Percentiles rank a stretch among this genome's conserved stretches.
Evolutionary conservation across 2,329 filamentous ascomycete genomes (phyloP).

Genomic region (Magnaporthiopsis poae): DNA sequence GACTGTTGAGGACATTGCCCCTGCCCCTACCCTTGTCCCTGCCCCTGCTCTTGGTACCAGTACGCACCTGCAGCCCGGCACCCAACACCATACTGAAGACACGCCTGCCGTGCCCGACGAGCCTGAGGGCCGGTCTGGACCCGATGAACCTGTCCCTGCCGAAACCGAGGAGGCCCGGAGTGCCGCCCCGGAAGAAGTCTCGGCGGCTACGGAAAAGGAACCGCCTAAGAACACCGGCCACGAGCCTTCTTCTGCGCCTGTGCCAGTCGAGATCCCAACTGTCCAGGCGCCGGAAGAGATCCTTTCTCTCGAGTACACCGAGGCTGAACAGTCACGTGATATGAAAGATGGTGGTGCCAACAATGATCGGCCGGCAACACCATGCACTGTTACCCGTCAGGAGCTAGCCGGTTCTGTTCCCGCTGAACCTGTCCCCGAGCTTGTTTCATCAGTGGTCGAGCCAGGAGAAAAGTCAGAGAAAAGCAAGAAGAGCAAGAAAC

Average conservation of each 20-base stretch:
- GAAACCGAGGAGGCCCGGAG: too few species aligned
- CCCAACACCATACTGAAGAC: not conserved
- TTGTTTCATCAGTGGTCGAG: not conserved
- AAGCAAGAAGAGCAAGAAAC: slow-evolving; percentile 17
- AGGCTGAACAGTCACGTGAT: not conserved
- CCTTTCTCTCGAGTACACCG: not conserved
- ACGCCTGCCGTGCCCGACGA: not conserved
- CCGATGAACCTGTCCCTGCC: too few species aligned
- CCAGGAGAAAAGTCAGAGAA: slow-evolving; percentile 26
- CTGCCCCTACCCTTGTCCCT: not conserved
- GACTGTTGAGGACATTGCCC: not conserved
- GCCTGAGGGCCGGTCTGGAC: not conserved
- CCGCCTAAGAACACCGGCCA: too few species aligned
- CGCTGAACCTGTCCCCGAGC: not conserved
- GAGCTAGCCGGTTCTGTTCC: not conserved
- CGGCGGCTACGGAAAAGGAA: too few species aligned
- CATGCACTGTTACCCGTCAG: not conserved
- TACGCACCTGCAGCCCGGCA: not conserved
- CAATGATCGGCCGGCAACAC: not conserved
- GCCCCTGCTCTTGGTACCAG: not conserved
- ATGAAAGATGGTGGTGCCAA: not conserved
- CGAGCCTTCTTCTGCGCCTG: not conserved
- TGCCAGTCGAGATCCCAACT: not conserved
- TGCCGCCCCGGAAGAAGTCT: not conserved
- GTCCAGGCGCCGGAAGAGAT: not conserved